phyloP scores from a whole-genome alignment of 2,329 filamentous ascomycete genomes.

The Fusarium sp. region DNA sequence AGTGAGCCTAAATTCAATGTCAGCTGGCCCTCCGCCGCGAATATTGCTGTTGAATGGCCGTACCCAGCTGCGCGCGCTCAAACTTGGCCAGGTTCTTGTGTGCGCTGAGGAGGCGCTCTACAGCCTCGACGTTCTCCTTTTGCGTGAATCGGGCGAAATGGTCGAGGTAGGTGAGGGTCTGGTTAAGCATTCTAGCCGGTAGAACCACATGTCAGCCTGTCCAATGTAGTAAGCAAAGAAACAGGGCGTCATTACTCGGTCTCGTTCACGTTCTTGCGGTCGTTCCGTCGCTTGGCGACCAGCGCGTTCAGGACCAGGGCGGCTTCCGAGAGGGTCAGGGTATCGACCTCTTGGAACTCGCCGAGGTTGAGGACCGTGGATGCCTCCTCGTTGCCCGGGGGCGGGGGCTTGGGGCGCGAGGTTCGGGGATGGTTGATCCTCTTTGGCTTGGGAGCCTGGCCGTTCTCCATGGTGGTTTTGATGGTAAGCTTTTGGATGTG shows the following conservation, averaged over 20 bases:
- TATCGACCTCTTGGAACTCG: conserved; percentile 93
- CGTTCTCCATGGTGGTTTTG: conserved; percentile 27
- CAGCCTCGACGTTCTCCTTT: conserved; percentile 93
- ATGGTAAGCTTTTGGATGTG: conserved; percentile 1
- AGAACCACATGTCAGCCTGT: not conserved
- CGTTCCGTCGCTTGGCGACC: conserved; percentile 81
- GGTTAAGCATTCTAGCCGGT: conserved; percentile 75
- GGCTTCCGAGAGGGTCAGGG: conserved; percentile 91
- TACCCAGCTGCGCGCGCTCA: conserved; percentile 92
- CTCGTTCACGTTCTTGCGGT: conserved; percentile 85
- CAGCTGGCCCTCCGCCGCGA: conserved; percentile 2
- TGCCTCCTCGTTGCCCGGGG: conserved; percentile 88
- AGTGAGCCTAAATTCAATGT: conserved; percentile 75
- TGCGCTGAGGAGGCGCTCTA: conserved; percentile 85
- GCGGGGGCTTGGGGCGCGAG: conserved; percentile 75
- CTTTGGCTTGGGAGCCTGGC: conserved; percentile 29
- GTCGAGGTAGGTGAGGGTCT: conserved; percentile 93
- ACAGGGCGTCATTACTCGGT: conserved; percentile 70
- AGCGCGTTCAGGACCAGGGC: conserved; percentile 92
- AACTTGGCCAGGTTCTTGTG: conserved; percentile 88
- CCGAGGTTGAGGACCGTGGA: conserved; percentile 84
- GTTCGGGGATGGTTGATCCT: conserved; percentile 51
- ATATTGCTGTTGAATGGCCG: conserved; percentile 31
- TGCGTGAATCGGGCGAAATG: conserved; percentile 96
- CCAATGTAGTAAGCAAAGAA: not conserved